Base-by-base conservation (phyloP, 139 green algal species). In the Chlorella sp. region DNA sequence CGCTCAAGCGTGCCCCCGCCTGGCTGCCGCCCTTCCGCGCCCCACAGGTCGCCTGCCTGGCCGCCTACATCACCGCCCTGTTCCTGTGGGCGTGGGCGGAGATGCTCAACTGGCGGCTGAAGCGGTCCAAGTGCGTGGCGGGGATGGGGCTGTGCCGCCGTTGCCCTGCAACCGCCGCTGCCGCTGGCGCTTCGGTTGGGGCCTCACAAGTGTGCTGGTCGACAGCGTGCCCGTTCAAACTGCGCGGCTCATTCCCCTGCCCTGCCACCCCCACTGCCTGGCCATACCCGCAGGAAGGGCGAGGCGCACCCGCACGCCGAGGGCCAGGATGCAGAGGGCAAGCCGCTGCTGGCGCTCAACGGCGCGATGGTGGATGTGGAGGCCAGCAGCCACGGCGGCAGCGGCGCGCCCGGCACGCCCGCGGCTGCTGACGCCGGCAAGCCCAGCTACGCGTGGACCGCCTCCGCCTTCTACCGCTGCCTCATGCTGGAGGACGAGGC, bases 31-130 rank as follows among this genome's bases (percentile, higher is more conserved):
- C 65, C 67, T 71, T 25, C 1, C 47, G 13, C 28, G 51, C 28
- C 25, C 65, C 67, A 3, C 88, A 95, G 92, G 88, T 89, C 5
- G 85, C 82, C 25, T 92, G 91, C 74, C 89, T 92, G 47, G 60
- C 88, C 17, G 80, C 65, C 6, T 94, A 93, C 56, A 47, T 80
- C 4, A 91, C 85, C 68, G 78, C 83, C 0, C n/a, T 93, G 3
- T 74, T 68, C 0, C 69, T 92, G 11, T 94, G 87, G 82, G 6
- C 90, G 0, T 88, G 87, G 32, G 81, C 92, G 0, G 80, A 92
- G 44, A 64, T 81, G 15, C 78, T 94, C 36, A 80, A 91, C 44
- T 80, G 65, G 36, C 36, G 25, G 34, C 47, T 36, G 1, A 56
- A 55, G 36, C 69, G 71, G 30, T 38, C 76, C 36, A 82, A 82